Evolutionary conservation across 768 basidiomycete genomes (phyloP), one percentile per base, ranked within the genome.

Genomic region (Sistotremastrum suecicum): DNA sequence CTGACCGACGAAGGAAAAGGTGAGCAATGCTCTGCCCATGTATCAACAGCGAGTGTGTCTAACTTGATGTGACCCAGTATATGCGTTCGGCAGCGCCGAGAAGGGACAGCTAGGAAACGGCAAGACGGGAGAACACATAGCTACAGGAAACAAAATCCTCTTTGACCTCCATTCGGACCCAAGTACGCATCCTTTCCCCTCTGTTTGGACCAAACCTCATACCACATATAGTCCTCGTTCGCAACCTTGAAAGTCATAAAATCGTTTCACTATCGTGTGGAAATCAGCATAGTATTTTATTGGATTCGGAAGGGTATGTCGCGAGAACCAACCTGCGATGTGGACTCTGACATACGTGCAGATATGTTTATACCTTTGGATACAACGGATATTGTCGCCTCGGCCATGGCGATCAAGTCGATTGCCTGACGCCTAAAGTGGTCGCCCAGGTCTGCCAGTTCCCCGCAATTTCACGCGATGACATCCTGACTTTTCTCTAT

Each of bases 51-150:
- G 29, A 37, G 41, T 49, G 32, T n/a, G 31, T 44, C 29, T 50
- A 37, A 41, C 41, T 8, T 43, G 30, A 34, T 30, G 41, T 33
- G 30, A 28, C 42, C 42, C 53, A 84, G 88, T 94, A 2, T 97
- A 83, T 55, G 73, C 88, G 1, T 83, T 90, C 51, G 94, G 94
- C 34, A 91, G 86, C 43, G 87, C 80, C 20, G 91, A 95, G 62
- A 80, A 87, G 48, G 94, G 94, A 1, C 92, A 95, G 52, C 68
- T 97, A 0, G 94, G 90, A 0, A 92, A 89, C 58, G 94, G 92
- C 11, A 77, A 77, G 51, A 92, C 89, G 0, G 89, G 92, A n/a
- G 90, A 94, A 61, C 76, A 87, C 34, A 86, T 94, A 48, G 75
- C 80, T 6, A 82, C 83, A 1, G 85, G 83, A 12, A 87, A 87